Evolutionary conservation across 2,329 filamentous ascomycete species (phyloP).

Genomic region (Fusarium ambrosium): DNA sequence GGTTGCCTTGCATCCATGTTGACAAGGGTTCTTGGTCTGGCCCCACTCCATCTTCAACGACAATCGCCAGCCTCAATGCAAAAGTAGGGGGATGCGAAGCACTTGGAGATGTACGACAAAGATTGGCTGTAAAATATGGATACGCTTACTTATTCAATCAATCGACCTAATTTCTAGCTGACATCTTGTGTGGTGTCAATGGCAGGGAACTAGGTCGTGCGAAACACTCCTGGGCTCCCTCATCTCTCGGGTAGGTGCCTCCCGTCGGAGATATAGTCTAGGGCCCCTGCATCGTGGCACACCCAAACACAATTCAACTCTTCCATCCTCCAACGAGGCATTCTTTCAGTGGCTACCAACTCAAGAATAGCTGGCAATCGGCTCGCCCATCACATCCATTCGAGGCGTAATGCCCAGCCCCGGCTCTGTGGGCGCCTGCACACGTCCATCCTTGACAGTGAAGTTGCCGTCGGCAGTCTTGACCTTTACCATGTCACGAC

Average conservation of each 20-base stretch:
- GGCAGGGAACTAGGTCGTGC: neutral
- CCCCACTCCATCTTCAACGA: neutral
- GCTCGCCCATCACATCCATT: constrained; percentile 33
- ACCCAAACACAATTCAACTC: neutral
- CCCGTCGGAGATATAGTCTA: neutral
- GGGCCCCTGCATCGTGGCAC: neutral
- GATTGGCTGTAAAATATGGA: neutral
- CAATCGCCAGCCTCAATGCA: neutral
- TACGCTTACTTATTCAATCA: neutral
- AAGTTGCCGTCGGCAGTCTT: constrained; percentile 38
- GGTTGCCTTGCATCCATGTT: constrained; percentile 11
- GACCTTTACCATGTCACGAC: constrained; percentile 27
- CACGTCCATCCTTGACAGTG: constrained; percentile 22
- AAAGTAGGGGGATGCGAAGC: neutral
- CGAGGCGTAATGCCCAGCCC: constrained; percentile 28
- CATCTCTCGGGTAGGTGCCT: neutral
- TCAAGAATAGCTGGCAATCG: constrained; percentile 34
- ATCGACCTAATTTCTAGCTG: neutral
- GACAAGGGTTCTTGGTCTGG: neutral
- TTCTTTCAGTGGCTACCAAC: neutral
- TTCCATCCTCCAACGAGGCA: neutral
- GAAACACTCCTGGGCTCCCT: neutral
- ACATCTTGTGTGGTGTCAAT: neutral
- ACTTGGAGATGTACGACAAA: neutral
- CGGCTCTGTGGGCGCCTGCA: constrained; percentile 29